Evolutionary conservation across 179 eudicot species (phyloP), one percentile per base, ranked within the genome.

Genomic region (Corrigiola litoralis): DNA sequence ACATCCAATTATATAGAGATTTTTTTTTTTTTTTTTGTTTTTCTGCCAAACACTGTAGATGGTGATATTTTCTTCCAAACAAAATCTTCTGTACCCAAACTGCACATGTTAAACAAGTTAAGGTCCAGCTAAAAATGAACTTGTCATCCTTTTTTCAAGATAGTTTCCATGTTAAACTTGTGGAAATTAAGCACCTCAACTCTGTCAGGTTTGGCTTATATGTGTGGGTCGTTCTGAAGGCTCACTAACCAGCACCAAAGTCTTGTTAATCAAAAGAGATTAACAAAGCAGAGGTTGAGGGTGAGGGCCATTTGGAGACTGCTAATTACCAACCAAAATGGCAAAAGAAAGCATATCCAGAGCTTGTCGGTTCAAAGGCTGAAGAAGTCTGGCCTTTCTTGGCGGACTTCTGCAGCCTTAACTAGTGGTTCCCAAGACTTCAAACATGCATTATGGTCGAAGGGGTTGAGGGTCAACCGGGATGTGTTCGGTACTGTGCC

Each of bases 361-460:
- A 41, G 56, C 37, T 72, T 17, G 46, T 42, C 7, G 24, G 33
- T 34, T 31, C 36, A 14, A 65, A 72, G 66, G 61, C 76, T 6
- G 71, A 50, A 23, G 47, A 72, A 59, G 72, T 72, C 17, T 60
- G 76, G 76, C 62, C 67, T 6, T 36, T 72, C 31, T 40, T 72
- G 57, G 72, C 66, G 12, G 76, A 72, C 32, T 72, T 72, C 48
- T 66, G 76, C 47, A 54, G 66, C 62, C 67, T 72, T 1, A 51
- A 72, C 57, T 59, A 60, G 63, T 66, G 76, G 76, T 72, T 72
- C 40, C 76, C 71, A 1, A 72, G 72, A 14, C 56, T 72, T 0
- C 16, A 37, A 18, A 59, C 63, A 0, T 66, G 76, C 11, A 36
- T 41, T 16, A 24, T 41, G 32, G 71, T 66, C 3, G 76, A 72